Percentiles rank a stretch among this genome's conserved stretches.
Conservation (phyloP, 2,329 filamentous ascomycete species). For the Epichloe gansuensis region DNA sequence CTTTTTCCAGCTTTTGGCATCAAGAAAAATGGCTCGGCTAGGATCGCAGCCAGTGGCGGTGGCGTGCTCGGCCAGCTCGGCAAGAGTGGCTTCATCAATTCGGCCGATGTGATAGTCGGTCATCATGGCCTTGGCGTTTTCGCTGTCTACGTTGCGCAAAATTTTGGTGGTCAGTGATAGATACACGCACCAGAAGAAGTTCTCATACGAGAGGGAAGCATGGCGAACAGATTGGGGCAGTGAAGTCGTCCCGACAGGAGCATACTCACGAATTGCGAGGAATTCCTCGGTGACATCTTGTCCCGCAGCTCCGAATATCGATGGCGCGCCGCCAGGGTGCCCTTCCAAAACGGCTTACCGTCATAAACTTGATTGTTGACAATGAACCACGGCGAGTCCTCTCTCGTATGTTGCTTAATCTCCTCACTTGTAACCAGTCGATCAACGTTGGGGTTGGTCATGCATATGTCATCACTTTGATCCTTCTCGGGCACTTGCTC, state of each 20-base stretch:
- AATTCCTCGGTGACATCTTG: constrained; percentile 81
- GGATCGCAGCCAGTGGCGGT: constrained; percentile 23
- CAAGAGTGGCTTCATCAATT: constrained; percentile 46
- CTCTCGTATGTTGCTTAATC: constrained; percentile 52
- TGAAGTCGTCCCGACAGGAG: neutral
- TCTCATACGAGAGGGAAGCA: neutral
- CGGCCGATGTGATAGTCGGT: constrained; percentile 71
- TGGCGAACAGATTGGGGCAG: neutral
- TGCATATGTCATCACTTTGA: constrained; percentile 49
- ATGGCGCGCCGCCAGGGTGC: constrained; percentile 78
- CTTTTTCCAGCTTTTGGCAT: constrained; percentile 60
- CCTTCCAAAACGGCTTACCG: constrained; percentile 68
- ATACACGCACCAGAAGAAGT: too few species aligned
- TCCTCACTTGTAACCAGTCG: constrained; percentile 58
- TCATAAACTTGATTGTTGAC: constrained; percentile 83
- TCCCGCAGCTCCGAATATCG: constrained; percentile 72
- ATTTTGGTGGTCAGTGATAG: neutral
- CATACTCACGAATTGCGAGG: constrained; percentile 69
- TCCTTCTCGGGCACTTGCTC: constrained; percentile 32
- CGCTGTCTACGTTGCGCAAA: constrained; percentile 51
- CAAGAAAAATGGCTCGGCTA: constrained; percentile 53
- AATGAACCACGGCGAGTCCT: constrained; percentile 71
- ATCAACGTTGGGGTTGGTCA: constrained; percentile 59
- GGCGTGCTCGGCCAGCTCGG: constrained; percentile 36
- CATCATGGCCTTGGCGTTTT: constrained; percentile 90